These are phyloP conservation scores for Pyrenochaeta sp. DNA, from an alignment of 2,329 filamentous ascomycete genomes.

Conservation along the genomic window DNA sequence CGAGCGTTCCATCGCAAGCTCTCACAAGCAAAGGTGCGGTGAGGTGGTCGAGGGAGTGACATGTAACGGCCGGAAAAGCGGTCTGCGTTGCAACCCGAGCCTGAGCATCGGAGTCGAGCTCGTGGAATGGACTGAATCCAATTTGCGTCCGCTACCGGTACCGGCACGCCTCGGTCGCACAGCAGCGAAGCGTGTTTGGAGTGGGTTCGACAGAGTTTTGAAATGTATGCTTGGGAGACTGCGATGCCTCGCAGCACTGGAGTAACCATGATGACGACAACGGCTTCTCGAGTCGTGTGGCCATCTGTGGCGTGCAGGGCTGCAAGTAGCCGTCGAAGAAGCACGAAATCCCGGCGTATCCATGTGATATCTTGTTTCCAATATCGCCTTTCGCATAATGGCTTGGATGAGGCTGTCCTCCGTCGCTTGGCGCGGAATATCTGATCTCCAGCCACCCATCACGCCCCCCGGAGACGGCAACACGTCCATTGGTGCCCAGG, in stretches of 20 bases:
- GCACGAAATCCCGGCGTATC: constrained; percentile 10
- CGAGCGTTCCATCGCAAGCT: constrained; percentile 33
- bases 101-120: constrained; percentile 12
- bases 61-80: constrained; percentile 34
- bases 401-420: constrained; percentile 30
- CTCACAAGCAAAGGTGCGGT: constrained; percentile 19
- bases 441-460: constrained; percentile 16
- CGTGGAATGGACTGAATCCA: constrained; percentile 31
- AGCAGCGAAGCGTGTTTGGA: constrained; percentile 13
- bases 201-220: not conserved
- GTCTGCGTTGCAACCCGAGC: constrained; percentile 24
- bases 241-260: not conserved
- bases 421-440: not conserved
- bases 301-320: constrained; percentile 13
- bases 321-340: constrained; percentile 35
- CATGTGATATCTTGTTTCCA: constrained; percentile 32
- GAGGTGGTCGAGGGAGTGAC: constrained; percentile 18
- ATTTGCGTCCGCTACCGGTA: constrained; percentile 1
- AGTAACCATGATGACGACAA: constrained; percentile 17
- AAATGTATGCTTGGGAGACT: not conserved
- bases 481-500: constrained; percentile 24
- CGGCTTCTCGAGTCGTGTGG: constrained; percentile 11
- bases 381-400: constrained; percentile 34
- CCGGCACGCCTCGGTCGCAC: constrained; percentile 9
- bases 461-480: not conserved